A percentile compares a stretch with the other conserved stretches of the same genome.
Conservation (phyloP, 2,329 filamentous ascomycete genomes). For the Ophiocordyceps camponoti-floridani region DNA sequence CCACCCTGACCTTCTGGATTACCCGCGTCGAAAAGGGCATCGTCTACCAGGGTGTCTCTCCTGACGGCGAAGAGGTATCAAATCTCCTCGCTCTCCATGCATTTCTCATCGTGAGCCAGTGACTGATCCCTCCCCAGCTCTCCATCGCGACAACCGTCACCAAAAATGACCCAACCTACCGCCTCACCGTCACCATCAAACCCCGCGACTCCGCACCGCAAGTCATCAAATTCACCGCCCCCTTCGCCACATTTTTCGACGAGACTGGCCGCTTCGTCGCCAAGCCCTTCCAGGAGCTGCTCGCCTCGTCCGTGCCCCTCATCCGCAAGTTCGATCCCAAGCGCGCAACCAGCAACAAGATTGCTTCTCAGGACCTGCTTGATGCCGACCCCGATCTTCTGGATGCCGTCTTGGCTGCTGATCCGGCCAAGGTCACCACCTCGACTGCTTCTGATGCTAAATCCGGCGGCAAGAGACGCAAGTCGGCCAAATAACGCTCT, state of each 20-base stretch:
- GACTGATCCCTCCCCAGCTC: slow-evolving; percentile 32
- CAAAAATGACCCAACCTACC: slow-evolving; percentile 71
- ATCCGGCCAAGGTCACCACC: slow-evolving; percentile 2
- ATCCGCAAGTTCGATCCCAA: slow-evolving; percentile 50
- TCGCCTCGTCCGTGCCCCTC: slow-evolving; percentile 48
- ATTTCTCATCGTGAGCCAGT: too few relatives aligned
- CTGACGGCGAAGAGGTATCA: slow-evolving; percentile 46
- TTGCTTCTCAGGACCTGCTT: slow-evolving; percentile 16
- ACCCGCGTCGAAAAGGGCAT: slow-evolving; percentile 64
- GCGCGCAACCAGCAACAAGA: slow-evolving; percentile 17
- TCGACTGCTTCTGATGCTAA: slow-evolving; percentile 17
- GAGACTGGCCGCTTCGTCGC: slow-evolving; percentile 51
- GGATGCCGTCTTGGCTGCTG: slow-evolving; percentile 23
- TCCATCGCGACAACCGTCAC: slow-evolving; percentile 53
- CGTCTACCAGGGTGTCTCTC: slow-evolving; percentile 57
- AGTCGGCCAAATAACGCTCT: slow-evolving; percentile 9
- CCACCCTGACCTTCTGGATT: slow-evolving; percentile 66
- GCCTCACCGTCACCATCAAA: slow-evolving; percentile 45
- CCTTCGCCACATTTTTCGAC: slow-evolving; percentile 67
- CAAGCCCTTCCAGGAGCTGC: slow-evolving; percentile 60
- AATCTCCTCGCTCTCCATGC: background rate
- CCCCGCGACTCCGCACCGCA: slow-evolving; percentile 18
- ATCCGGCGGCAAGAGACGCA: slow-evolving; percentile 27
- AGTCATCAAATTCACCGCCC: slow-evolving; percentile 36
- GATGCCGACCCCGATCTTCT: slow-evolving; percentile 28